Evolutionary conservation across 345 rosid genomes (phyloP).

Genomic region (Carallia brachiata): DNA sequence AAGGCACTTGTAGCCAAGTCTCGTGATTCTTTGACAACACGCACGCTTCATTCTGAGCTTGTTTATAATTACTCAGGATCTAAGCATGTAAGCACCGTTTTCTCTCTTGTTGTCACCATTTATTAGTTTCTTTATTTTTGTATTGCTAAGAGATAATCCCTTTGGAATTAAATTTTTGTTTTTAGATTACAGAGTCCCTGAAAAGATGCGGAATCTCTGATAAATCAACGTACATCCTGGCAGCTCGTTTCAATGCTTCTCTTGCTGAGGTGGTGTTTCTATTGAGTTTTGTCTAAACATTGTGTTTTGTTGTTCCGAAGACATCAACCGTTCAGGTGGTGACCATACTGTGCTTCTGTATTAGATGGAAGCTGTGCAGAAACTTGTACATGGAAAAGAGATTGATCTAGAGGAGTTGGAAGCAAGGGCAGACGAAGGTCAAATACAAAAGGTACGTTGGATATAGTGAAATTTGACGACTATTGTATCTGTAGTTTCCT

Average conservation of each 20-base stretch:
- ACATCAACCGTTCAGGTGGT: background rate
- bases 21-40: slow-evolving; percentile 73
- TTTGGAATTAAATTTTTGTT: slow-evolving; percentile 1
- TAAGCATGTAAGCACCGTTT: slow-evolving; percentile 60
- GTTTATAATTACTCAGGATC: slow-evolving; percentile 90
- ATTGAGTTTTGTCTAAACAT: background rate
- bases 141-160: background rate
- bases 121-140: slow-evolving; percentile 1
- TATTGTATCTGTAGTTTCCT: background rate
- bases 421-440: slow-evolving; percentile 58
- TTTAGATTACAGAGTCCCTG: slow-evolving; percentile 82
- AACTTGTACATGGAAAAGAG: slow-evolving; percentile 66
- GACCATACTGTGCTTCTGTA: slow-evolving; percentile 6
- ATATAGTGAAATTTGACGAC: background rate
- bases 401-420: slow-evolving; percentile 66
- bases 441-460: slow-evolving; percentile 67
- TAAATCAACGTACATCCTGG: slow-evolving; percentile 63
- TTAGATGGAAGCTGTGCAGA: slow-evolving; percentile 63
- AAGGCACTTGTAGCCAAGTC: slow-evolving; percentile 71
- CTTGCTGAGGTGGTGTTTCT: slow-evolving; percentile 49
- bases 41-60: slow-evolving; percentile 92
- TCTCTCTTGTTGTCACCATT: slow-evolving; percentile 6
- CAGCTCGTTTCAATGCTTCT: slow-evolving; percentile 73
- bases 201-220: slow-evolving; percentile 88
- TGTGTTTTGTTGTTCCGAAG: background rate